Conservation (phyloP, 2,329 filamentous ascomycete genomes). For the Cryphonectria parasitica region DNA sequence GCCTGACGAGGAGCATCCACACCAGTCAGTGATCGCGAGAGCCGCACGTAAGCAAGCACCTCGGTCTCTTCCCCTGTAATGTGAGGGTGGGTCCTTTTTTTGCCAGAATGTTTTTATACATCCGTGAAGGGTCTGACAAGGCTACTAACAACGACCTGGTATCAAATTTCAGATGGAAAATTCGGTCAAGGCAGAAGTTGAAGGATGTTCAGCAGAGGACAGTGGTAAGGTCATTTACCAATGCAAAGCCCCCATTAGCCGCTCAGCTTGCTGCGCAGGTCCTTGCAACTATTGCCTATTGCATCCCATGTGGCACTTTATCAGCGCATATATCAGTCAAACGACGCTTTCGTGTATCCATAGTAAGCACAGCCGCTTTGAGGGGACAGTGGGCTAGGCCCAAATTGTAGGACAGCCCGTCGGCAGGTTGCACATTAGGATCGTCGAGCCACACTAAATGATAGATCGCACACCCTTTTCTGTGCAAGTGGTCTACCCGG, state of each 20-base stretch:
- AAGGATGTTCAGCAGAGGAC: neutral
- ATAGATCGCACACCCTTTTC: neutral
- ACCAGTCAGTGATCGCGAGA: neutral
- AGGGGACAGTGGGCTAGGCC: neutral
- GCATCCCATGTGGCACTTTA: neutral
- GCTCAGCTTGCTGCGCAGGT: neutral
- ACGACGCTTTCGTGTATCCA: neutral
- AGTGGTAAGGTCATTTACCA: neutral
- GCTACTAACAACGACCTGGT: neutral
- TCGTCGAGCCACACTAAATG: neutral
- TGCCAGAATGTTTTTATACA: neutral
- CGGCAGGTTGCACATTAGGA: neutral
- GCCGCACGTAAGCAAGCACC: neutral
- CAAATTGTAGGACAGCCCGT: neutral
- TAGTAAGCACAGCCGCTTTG: neutral
- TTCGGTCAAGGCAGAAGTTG: neutral
- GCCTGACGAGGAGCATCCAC: neutral
- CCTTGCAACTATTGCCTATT: neutral
- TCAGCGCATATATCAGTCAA: neutral
- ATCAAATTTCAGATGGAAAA: neutral
- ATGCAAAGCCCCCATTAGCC: neutral
- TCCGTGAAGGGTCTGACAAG: neutral
- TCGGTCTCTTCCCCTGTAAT: neutral
- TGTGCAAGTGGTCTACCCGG: neutral
- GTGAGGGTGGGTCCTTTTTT: neutral